Evolutionary conservation across 345 rosid species (phyloP), one percentile per base, ranked within the genome.

Genomic region (Populus davidiana): DNA sequence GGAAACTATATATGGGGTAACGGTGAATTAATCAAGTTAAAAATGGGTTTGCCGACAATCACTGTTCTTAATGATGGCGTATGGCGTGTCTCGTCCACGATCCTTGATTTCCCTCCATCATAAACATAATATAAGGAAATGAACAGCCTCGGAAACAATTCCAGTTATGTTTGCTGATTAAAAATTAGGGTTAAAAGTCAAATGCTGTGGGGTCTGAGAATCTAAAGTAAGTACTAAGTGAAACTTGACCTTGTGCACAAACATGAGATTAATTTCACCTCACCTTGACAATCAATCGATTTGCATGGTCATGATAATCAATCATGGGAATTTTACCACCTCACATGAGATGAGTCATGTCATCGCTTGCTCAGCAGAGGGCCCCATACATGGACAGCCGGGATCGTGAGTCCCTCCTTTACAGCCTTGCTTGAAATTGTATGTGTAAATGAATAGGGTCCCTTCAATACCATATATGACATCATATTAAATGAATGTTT

Each of bases 41-140:
- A 73, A 70, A 67, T 13, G 93, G 93, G 82, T 73, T 78, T 88
- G 91, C 93, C 93, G 93, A 90, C 93, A 88, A 77, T 81, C 73
- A 79, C 86, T 86, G 80, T 86, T 78, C 10, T 9, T 62, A 41
- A 16, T 80, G 77, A 83, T 73, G 82, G 73, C 74, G 72, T 63
- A 35, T 52, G 76, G 35, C 69, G 47, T 47, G 65, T 67, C 43
- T 12, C 5, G 33, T 31, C 14, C 61, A 20, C 2, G 61, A 54
- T 8, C 61, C 61, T 54, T 20, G 10, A 38, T 44, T 10, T 43
- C 8, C 43, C 72, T 49, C n/a, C 44, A 70, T 43, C 75, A 63
- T 35, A 39, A 74, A 63, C 77, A 73, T 71, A 79, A 76, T 69
- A 29, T n/a, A 68, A 61, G 41, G 25, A 61, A 29, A 25, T 27